Base-by-base conservation (phyloP, 1,284 basidiomycete species). In the Puccinia polysora region DNA sequence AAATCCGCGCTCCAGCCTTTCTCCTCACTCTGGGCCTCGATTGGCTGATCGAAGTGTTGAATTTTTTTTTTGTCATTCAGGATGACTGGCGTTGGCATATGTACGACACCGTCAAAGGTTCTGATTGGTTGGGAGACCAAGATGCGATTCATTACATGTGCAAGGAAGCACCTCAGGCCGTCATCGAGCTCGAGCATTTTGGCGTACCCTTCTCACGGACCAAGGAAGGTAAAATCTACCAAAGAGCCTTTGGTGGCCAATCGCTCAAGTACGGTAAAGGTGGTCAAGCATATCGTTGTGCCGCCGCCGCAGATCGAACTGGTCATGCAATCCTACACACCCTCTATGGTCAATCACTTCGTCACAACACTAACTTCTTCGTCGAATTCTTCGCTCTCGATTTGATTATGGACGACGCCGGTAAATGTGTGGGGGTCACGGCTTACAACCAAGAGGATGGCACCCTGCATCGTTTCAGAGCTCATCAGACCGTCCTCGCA, bases 141-240 rank as follows among this genome's bases (percentile, higher is more conserved):
- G 95, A 98, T 80, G 95, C 94, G 72, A 97, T 97, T 78, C 95
- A 97, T 80, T 97, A 97, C 84, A 97, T 97, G 95, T 95, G 91
- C 81, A 86, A 91, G 62, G 94, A 96, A 82, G 95, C 95, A 67
- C 95, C 94, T 60, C 84, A 87, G 78, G 90, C 93, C 49, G 94
- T 97, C 75, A 88, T 95, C 73, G 91, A 95, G 91, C 89, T 98
- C 76, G 96, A 99, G 82, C 95, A 97, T 83, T 98, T 89, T 79
- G 96, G 96, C 83, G 90, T 99, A 14, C 96, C 96, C 45, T 99
- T 98, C 84, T 98, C 96, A 58, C 88, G 96, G 78, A 98, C 96
- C 73, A 91, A 93, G 81, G 96, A 99, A 76, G 96, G 96, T 78
- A 98, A 98, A 84, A 98, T 98, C 80, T 99, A 98, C 83, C 96